Evolutionary conservation across 1,284 basidiomycete species (phyloP).

Genomic region (Retiboletus flavoniger): DNA sequence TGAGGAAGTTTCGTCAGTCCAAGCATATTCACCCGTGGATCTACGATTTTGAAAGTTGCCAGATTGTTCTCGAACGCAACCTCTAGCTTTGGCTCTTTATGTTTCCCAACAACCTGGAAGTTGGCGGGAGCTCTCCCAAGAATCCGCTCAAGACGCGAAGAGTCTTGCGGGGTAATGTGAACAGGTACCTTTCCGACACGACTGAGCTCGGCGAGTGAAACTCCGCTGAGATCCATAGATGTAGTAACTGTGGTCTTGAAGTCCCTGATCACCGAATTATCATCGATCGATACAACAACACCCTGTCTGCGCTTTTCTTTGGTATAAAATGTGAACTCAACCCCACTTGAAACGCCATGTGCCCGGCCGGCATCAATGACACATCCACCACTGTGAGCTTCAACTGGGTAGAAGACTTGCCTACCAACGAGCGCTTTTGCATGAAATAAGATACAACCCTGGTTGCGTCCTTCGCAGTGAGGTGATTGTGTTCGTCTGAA

Average conservation of each 20-base stretch:
- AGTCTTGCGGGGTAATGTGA: neutral
- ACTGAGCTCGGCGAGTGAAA: conserved; percentile 9
- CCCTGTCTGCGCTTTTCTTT: no score
- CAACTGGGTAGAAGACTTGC: conserved; percentile 1
- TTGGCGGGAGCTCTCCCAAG: neutral
- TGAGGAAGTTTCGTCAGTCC: conserved; percentile 7
- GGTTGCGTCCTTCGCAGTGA: conserved; percentile 17
- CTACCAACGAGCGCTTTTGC: neutral
- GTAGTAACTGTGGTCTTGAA: conserved; percentile 13
- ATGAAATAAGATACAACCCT: conserved; percentile 17
- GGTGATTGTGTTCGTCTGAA: conserved; percentile 3
- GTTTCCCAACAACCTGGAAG: neutral
- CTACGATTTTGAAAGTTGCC: conserved; percentile 9
- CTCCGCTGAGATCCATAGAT: neutral
- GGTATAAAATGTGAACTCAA: conserved; percentile 13
- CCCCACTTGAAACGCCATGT: conserved; percentile 13
- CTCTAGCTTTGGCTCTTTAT: conserved; percentile 9
- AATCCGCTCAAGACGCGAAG: neutral
- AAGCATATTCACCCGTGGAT: conserved; percentile 4
- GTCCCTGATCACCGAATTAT: conserved; percentile 7
- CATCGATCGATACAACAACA: neutral
- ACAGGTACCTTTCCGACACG: conserved; percentile 11
- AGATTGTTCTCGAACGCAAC: neutral
- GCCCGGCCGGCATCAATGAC: conserved; percentile 14
- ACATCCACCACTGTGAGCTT: neutral